Evolutionary conservation across 139 green algal genomes (phyloP).

Genomic region (Desmodesmus armatus): DNA sequence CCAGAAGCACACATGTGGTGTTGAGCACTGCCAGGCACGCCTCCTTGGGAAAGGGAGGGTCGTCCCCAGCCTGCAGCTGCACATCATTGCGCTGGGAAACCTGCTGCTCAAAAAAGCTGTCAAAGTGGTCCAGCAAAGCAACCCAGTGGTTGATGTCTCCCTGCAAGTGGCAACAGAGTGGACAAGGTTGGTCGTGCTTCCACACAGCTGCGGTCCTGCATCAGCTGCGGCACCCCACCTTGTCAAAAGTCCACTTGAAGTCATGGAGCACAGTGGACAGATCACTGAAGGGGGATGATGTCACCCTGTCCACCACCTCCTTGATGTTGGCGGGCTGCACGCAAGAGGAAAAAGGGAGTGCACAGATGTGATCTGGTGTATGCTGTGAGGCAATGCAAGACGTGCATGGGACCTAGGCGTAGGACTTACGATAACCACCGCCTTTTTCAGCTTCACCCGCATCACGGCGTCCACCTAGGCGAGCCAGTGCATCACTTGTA

Average conservation of each 20-base stretch:
- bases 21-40: conserved; percentile 76
- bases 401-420: background rate
- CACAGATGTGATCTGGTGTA: background rate
- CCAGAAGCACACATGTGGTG: conserved; percentile 81
- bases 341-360: background rate
- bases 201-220: background rate
- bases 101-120: conserved; percentile 81
- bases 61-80: conserved; percentile 55
- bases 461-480: too few relatives aligned
- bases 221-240: conserved; percentile 59
- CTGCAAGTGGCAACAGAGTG: conserved; percentile 61
- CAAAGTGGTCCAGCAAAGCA: conserved; percentile 88
- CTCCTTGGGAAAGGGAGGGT: conserved; percentile 69
- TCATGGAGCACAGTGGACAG: conserved; percentile 65
- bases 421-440: conserved; percentile 49
- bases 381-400: background rate
- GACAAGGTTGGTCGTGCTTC: background rate
- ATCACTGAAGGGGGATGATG: conserved; percentile 5
- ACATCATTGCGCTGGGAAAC: conserved; percentile 73
- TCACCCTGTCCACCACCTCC: conserved; percentile 13
- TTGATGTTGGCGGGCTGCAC: conserved; percentile 38
- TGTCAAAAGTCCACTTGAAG: conserved; percentile 85
- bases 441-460: conserved; percentile 55
- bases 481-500: too few relatives aligned
- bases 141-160: conserved; percentile 94